A percentile compares a stretch with the other conserved stretches of the same genome.
phyloP scores from a whole-genome alignment of 2,329 filamentous ascomycete genomes.

The Aspergillus sergii region DNA sequence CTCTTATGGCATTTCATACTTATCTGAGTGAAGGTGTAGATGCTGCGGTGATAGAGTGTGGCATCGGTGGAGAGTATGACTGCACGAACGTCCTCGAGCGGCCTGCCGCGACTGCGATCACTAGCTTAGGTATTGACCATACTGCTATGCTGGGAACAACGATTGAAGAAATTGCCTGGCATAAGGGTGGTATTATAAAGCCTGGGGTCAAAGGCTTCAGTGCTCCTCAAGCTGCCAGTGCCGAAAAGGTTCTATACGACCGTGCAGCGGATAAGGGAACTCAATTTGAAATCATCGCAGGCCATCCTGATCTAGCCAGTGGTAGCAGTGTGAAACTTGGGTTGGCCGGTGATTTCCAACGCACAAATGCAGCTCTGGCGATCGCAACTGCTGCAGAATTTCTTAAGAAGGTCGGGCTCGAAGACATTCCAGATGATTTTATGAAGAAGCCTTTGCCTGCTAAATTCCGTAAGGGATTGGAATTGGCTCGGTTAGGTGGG shows the following conservation, averaged over 20 bases:
- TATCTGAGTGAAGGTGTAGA: conserved; percentile 77
- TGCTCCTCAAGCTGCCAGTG: conserved; percentile 57
- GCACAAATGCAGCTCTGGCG: conserved; percentile 63
- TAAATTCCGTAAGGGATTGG: conserved; percentile 67
- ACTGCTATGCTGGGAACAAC: conserved; percentile 77
- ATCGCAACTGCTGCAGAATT: conserved; percentile 51
- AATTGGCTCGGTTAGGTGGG: conserved; percentile 69
- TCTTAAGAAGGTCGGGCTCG: conserved; percentile 38
- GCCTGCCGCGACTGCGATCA: conserved; percentile 72
- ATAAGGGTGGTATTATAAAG: conserved; percentile 89
- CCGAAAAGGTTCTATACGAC: conserved; percentile 58
- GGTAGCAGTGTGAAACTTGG: conserved; percentile 57
- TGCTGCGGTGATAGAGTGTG: conserved; percentile 84
- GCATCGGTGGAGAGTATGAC: conserved; percentile 92
- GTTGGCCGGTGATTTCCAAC: conserved; percentile 64
- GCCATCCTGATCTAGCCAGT: conserved; percentile 48
- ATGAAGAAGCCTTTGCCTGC: conserved; percentile 54
- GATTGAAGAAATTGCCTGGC: conserved; percentile 83
- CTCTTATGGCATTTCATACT: conserved; percentile 81
- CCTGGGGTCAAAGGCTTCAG: conserved; percentile 64
- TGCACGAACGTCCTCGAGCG: conserved; percentile 81
- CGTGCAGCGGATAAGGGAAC: conserved; percentile 56
- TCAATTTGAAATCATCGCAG: conserved; percentile 51
- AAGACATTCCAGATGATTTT: conserved; percentile 40
- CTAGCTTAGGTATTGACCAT: conserved; percentile 84